Base-by-base conservation (phyloP, 176 grass and related monocot genomes). In the Hordeum vulgare region DNA sequence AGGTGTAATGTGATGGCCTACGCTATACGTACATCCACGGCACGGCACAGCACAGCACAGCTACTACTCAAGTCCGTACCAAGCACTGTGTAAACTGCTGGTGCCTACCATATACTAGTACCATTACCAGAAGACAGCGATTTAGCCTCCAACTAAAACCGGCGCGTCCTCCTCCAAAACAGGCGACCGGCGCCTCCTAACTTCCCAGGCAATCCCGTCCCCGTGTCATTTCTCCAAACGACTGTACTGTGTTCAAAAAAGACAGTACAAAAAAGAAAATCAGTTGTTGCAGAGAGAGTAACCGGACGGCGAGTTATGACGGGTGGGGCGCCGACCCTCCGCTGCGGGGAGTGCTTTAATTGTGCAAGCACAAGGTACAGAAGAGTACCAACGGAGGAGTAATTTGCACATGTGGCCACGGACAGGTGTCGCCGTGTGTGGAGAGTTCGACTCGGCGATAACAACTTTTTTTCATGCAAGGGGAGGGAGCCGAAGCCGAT, bases 351-450 rank as follows among this genome's bases (percentile, higher is more conserved):
- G 44, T 51, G 83, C 35, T 25, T 86, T 82, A 36, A 82, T 66
- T 82, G 83, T 42, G 27, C 41, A 77, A 57, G 12, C 71, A 77
- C 31, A 77, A 53, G 64, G 83, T 86, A n/a, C n/a, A n/a, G n/a
- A n/a, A n/a, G n/a, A n/a, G n/a, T n/a, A 90, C 88, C 42, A 86
- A 14, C 83, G 44, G 49, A 21, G 42, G 66, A 86, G 74, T 90
- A 82, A 90, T 82, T 82, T 66, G 73, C 88, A 78, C 88, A 72
- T 89, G 88, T 72, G 35, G 78, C 5, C 63, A 26, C 20, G 61
- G 54, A 68, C 45, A 13, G 39, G 59, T 81, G 61, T 18, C 83
- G 11, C 37, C 20, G 66, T 45, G 7, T 61, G 75, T 45, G 7
- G 7, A 67, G 4, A 81, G 31, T 28, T 71, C 40, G 35, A 63